Conservation (phyloP, 352 stramenopile species). For the Globisporangium apiculatum region DNA sequence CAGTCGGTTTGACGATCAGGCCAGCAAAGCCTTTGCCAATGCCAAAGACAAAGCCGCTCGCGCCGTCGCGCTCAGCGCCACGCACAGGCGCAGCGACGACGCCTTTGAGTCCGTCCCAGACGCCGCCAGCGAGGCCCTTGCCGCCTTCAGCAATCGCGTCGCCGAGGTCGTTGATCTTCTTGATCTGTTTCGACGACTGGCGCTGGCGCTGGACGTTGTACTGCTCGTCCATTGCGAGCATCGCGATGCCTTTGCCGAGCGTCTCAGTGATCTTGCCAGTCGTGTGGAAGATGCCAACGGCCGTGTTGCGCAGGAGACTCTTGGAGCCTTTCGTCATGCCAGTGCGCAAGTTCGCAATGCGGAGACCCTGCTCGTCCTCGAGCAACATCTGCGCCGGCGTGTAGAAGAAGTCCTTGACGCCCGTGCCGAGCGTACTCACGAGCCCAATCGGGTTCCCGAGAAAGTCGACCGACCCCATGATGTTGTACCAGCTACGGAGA, state of each 20-base stretch:
- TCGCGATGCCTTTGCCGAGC: conserved; percentile 77
- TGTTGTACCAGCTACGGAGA: conserved; percentile 80
- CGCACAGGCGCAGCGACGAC: conserved; percentile 69
- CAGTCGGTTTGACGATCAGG: conserved; percentile 78
- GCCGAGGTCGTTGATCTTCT: conserved; percentile 70
- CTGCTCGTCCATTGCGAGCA: conserved; percentile 83
- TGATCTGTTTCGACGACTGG: conserved; percentile 64
- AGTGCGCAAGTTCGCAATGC: conserved; percentile 82
- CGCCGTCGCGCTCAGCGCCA: conserved; percentile 68
- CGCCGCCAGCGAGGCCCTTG: conserved; percentile 66
- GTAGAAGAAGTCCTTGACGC: conserved; percentile 94
- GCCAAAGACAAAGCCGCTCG: conserved; percentile 76
- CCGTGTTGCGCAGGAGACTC: conserved; percentile 79
- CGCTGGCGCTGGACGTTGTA: conserved; percentile 82
- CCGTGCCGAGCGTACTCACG: conserved; percentile 82
- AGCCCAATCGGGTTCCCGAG: conserved; percentile 88
- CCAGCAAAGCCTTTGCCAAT: conserved; percentile 79
- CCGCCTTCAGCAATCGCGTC: conserved; percentile 78
- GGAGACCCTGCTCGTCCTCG: conserved; percentile 80
- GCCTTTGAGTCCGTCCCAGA: conserved; percentile 81
- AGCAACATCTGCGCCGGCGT: conserved; percentile 91
- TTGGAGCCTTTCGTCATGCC: conserved; percentile 87
- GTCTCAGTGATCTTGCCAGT: conserved; percentile 87
- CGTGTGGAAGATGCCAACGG: conserved; percentile 87
- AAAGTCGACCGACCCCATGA: conserved; percentile 88